These are phyloP conservation scores for Alternaria conjuncta DNA, from an alignment of 2,329 filamentous ascomycete species.

Conservation along the genomic window DNA sequence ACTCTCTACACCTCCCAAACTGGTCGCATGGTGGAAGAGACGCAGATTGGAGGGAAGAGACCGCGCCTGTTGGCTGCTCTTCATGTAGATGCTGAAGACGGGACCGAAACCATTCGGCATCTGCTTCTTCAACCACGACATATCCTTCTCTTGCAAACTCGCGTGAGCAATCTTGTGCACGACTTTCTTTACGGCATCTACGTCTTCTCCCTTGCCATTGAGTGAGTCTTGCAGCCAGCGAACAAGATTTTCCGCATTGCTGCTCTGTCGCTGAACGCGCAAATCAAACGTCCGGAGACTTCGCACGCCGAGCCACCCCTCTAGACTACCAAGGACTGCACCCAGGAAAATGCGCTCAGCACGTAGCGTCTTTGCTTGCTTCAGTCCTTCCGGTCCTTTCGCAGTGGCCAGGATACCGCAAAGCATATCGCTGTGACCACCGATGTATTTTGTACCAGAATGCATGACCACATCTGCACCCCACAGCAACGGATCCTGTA, in stretches of 20 bases:
- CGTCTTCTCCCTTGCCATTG: slow-evolving; percentile 47
- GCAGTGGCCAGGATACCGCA: slow-evolving; percentile 80
- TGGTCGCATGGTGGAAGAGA: slow-evolving; percentile 94
- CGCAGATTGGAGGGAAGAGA: slow-evolving; percentile 76
- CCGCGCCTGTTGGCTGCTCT: slow-evolving; percentile 66
- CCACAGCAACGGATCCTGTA: slow-evolving; percentile 82
- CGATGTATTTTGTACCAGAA: slow-evolving; percentile 93
- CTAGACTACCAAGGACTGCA: slow-evolving; percentile 83
- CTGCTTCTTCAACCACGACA: slow-evolving; percentile 76
- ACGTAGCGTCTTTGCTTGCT: slow-evolving; percentile 59
- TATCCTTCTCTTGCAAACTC: slow-evolving; percentile 72
- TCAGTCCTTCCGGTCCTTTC: slow-evolving; percentile 36
- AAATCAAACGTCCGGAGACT: slow-evolving; percentile 86
- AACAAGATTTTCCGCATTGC: slow-evolving; percentile 73
- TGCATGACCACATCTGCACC: slow-evolving; percentile 92
- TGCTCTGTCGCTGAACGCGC: slow-evolving; percentile 77
- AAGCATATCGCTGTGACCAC: slow-evolving; percentile 92
- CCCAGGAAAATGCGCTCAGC: slow-evolving; percentile 79
- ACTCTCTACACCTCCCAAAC: slow-evolving; percentile 90
- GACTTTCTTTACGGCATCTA: slow-evolving; percentile 57
- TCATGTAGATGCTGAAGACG: slow-evolving; percentile 79
- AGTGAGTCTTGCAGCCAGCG: slow-evolving; percentile 69
- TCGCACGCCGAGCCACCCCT: slow-evolving; percentile 89
- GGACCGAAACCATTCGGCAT: slow-evolving; percentile 92
- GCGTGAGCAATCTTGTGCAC: slow-evolving; percentile 75